Percentiles rank a stretch among this genome's conserved stretches.
These are phyloP conservation scores for Gnomoniopsis smithogilvyi DNA, from an alignment of 2,329 filamentous ascomycete species.

Conservation along the genomic window DNA sequence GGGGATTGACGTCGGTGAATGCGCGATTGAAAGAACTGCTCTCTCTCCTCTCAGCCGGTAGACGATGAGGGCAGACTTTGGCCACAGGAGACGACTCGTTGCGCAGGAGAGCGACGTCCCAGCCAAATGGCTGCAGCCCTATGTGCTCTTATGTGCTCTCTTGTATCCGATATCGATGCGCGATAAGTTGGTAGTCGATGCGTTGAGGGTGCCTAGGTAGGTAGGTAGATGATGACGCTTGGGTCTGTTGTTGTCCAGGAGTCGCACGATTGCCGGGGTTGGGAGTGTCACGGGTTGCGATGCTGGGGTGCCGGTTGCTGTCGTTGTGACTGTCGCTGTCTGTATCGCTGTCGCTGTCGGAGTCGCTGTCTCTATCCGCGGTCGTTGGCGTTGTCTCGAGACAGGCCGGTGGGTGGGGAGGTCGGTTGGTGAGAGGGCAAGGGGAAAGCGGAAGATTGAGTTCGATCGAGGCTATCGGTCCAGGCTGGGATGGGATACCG, in stretches of 20 bases:
- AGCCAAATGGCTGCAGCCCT: slow-evolving; percentile 6
- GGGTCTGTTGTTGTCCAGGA: too few species aligned
- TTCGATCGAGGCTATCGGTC: not conserved
- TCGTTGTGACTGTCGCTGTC: too few species aligned
- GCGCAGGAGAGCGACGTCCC: slow-evolving; percentile 5
- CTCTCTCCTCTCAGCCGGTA: not conserved
- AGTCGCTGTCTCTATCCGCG: not conserved
- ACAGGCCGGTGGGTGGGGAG: not conserved
- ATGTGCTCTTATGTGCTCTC: not conserved
- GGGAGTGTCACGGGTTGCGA: slow-evolving; percentile 3
- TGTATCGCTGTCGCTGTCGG: not conserved
- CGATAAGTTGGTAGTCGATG: not conserved
- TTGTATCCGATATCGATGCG: not conserved
- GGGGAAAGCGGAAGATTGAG: not conserved
- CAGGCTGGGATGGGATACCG: not conserved
- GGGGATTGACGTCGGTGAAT: not conserved
- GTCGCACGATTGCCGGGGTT: not conserved
- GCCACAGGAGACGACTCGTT: not conserved
- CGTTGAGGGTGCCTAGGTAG: slow-evolving; percentile 1
- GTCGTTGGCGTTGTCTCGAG: not conserved
- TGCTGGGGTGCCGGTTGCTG: too few species aligned
- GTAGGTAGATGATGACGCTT: slow-evolving; percentile 5
- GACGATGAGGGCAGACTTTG: not conserved
- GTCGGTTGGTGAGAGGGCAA: not conserved
- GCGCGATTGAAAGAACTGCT: not conserved